phyloP scores from a whole-genome alignment of 257 asterid genomes.

The Leptodermis oblonga region DNA sequence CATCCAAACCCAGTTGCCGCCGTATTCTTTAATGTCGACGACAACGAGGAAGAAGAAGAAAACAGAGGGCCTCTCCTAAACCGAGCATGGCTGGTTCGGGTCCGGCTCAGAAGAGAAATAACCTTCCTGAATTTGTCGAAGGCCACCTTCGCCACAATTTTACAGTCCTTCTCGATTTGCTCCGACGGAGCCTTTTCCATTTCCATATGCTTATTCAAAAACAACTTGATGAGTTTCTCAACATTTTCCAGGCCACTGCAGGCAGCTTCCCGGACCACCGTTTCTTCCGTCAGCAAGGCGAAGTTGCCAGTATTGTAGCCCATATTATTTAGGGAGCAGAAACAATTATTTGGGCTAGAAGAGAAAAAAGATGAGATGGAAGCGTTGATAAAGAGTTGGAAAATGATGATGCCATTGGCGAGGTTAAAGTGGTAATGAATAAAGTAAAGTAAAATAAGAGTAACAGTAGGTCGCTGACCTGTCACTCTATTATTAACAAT shows the following conservation, averaged over 20 bases:
- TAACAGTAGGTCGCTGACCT: too few species aligned
- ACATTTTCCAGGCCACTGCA: conserved; percentile 69
- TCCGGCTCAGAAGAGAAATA: conserved; percentile 55
- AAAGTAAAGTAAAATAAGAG: too few species aligned
- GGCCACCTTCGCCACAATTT: conserved; percentile 54
- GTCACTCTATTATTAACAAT: too few species aligned
- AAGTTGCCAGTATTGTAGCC: conserved; percentile 38
- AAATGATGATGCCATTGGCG: conserved; percentile 28
- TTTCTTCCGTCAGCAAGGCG: conserved; percentile 36
- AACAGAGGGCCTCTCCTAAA: conserved; percentile 63
- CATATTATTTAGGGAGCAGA: conserved; percentile 39
- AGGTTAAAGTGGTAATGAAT: too few species aligned
- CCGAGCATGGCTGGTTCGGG: conserved; percentile 86
- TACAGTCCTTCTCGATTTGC: conserved; percentile 34
- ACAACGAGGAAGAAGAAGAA: conserved; percentile 19
- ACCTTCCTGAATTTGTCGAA: conserved; percentile 56
- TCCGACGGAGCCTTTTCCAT: conserved; percentile 11
- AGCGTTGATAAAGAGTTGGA: conserved; percentile 25
- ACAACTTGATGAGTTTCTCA: conserved; percentile 49
- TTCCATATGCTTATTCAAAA: conserved; percentile 31
- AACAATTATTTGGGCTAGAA: background rate
- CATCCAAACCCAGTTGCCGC: too few species aligned
- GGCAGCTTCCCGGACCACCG: too few species aligned
- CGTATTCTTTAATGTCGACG: background rate
- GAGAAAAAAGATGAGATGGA: background rate